A percentile compares a stretch with the other conserved stretches of the same genome.
Conservation (phyloP, 129 eudicot species). For the Solidago caesia region DNA sequence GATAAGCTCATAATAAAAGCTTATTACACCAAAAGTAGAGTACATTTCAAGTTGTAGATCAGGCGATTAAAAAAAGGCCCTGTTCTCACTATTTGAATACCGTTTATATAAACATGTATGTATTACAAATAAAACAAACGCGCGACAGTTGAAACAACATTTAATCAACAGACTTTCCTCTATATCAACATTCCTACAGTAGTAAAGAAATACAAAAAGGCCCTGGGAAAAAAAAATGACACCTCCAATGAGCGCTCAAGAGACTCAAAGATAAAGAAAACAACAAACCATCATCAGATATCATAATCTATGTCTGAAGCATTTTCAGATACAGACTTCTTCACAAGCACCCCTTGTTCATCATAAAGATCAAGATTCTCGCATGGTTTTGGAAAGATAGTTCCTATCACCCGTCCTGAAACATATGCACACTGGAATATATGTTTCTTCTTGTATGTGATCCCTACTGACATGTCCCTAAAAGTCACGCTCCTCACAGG, state of each 20-base stretch:
- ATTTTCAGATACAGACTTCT: conserved; percentile 58
- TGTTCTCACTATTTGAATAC: conserved; percentile 1
- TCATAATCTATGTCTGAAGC: conserved; percentile 87
- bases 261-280: neutral
- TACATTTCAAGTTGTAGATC: neutral
- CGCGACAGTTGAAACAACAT: conserved; percentile 11
- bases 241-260: conserved; percentile 9
- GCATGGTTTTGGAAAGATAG: conserved; percentile 80
- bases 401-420: conserved; percentile 82
- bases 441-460: conserved; percentile 73
- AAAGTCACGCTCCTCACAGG: conserved; percentile 66
- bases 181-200: conserved; percentile 33
- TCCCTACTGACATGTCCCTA: conserved; percentile 85
- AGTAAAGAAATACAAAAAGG: conserved; percentile 7
- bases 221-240: conserved; percentile 18
- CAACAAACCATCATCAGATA: conserved; percentile 41
- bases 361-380: conserved; percentile 90
- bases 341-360: conserved; percentile 66
- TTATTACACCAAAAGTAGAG: neutral
- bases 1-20: neutral
- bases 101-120: conserved; percentile 30
- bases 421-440: conserved; percentile 87
- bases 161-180: conserved; percentile 19
- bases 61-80: neutral
- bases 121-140: conserved; percentile 20